Base-by-base conservation (phyloP, 2,329 filamentous ascomycete species). In the Bipolaris zeicola region DNA sequence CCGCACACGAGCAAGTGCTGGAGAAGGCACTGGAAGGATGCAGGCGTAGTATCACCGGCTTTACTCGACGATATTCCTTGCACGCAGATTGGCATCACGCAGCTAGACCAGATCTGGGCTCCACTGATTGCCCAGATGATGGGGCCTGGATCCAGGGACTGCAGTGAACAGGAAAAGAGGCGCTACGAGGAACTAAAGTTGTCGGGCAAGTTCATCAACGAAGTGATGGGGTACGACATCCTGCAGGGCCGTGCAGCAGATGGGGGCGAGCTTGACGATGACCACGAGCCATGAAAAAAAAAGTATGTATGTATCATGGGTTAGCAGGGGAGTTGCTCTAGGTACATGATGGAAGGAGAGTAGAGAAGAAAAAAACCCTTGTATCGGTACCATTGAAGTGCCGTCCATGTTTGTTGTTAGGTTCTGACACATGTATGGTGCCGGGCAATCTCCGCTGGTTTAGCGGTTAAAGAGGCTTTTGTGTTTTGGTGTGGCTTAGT, bases 151-250 rank as follows among this genome's bases (percentile, higher is more conserved):
- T 63, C 63, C 39, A 62, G 70, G 42, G 66, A 68, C 14, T 74
- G 71, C 51, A 72, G 69, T 8, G 63, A 70, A 46, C 60, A 67
- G 22, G 66, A 75, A 50, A 69, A 63, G 57, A 51, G 55, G n/a
- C 59, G 64, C 28, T 74, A 69, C 44, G 63, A 64, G 37, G 68
- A 74, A 33, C 55, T 75, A 46, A 61, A 56, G 54, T 43, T 51
- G 5, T 69, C 68, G 48, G 67, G 61, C 46, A 70, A 71, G 51
- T 76, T 71, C 52, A 64, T 76, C 33, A 75, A 74, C 56, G 71
- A 74, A 47, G 56, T 75, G 5, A 72, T 75, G 66, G 73, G 73
- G 2, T 75, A 75, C 50, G 71, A 76, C 58, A 68, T 75, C 26
- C 54, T 75, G 60, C 66, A 63, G 43, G 71, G 72, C 28, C 64